These are phyloP conservation scores for Mycena vitilis DNA, from an alignment of 768 basidiomycete species.

Conservation along the genomic window DNA sequence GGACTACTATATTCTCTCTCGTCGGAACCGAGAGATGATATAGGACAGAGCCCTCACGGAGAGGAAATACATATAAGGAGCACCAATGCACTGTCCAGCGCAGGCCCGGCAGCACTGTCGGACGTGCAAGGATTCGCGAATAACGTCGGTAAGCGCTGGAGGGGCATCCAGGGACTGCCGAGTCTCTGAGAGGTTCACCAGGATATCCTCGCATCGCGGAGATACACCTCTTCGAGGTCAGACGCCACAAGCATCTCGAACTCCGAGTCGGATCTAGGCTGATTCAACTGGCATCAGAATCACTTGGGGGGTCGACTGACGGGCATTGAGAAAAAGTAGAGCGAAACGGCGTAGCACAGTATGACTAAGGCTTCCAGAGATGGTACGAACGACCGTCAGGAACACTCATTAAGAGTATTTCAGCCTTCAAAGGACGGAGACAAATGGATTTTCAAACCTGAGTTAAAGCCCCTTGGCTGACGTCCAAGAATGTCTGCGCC, in stretches of 20 bases:
- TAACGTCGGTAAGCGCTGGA: constrained; percentile 69
- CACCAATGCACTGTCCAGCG: constrained; percentile 13
- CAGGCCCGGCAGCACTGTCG: constrained; percentile 24
- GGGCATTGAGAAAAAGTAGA: constrained; percentile 75
- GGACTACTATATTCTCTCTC: constrained; percentile 76
- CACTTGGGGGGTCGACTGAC: constrained; percentile 38
- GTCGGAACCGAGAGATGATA: constrained; percentile 54
- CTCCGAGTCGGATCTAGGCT: neutral
- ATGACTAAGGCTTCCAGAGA: constrained; percentile 71
- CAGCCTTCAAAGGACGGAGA: neutral
- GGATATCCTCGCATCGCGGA: constrained; percentile 72
- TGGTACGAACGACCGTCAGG: constrained; percentile 72
- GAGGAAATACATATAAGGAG: constrained; percentile 4
- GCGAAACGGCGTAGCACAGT: constrained; percentile 68
- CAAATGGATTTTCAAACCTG: constrained; percentile 50
- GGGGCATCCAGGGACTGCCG: constrained; percentile 61
- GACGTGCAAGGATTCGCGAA: constrained; percentile 49
- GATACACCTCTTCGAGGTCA: constrained; percentile 73
- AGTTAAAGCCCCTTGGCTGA: constrained; percentile 69
- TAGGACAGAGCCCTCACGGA: too few species aligned
- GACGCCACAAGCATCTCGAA: constrained; percentile 74
- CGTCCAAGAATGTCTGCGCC: constrained; percentile 75
- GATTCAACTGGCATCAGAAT: constrained; percentile 26
- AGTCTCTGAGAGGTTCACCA: constrained; percentile 70
- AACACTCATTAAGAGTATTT: constrained; percentile 60